Percentiles rank a stretch among this genome's conserved stretches.
Evolutionary conservation across 2,329 filamentous ascomycete species (phyloP).

Genomic region (Gaeumannomyces sp.): DNA sequence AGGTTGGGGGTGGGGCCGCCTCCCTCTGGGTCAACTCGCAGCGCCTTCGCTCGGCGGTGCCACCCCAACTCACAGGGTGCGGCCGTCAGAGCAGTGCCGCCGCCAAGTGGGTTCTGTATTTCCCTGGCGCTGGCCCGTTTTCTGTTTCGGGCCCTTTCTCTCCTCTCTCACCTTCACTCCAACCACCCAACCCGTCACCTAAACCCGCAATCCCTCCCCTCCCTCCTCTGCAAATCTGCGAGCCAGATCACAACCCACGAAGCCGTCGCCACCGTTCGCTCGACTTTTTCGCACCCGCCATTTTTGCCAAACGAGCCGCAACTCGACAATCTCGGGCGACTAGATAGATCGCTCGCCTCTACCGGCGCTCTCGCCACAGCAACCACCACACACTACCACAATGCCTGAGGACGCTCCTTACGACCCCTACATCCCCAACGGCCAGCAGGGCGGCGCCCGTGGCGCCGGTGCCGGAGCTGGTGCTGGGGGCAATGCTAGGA

Average conservation of each 20-base stretch:
- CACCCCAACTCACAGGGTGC: not conserved
- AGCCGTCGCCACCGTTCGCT: not conserved
- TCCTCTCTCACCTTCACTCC: not conserved
- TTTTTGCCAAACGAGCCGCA: not conserved
- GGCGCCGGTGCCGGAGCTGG: conserved; percentile 32
- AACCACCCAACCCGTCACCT: not conserved
- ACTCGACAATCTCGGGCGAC: not conserved
- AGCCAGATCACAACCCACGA: not conserved
- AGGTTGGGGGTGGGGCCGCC: not conserved
- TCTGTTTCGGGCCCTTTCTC: not conserved
- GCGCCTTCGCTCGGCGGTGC: not conserved
- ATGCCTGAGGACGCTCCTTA: conserved; percentile 63
- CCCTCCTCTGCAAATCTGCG: not conserved
- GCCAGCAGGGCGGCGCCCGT: conserved; percentile 35
- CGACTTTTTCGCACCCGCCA: not conserved
- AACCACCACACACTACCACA: conserved; percentile 19
- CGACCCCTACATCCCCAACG: conserved; percentile 81
- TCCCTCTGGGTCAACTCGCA: not conserved
- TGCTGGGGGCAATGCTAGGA: conserved; percentile 39
- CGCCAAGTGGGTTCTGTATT: not conserved
- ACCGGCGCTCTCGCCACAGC: not conserved
- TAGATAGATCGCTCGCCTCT: not conserved
- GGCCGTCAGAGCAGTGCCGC: too few relatives aligned
- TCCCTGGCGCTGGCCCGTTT: not conserved
- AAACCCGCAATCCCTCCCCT: not conserved